These are phyloP conservation scores for Umbelopsis isabellina DNA, from an alignment of 192 early-diverging fungal species.

Conservation along the genomic window DNA sequence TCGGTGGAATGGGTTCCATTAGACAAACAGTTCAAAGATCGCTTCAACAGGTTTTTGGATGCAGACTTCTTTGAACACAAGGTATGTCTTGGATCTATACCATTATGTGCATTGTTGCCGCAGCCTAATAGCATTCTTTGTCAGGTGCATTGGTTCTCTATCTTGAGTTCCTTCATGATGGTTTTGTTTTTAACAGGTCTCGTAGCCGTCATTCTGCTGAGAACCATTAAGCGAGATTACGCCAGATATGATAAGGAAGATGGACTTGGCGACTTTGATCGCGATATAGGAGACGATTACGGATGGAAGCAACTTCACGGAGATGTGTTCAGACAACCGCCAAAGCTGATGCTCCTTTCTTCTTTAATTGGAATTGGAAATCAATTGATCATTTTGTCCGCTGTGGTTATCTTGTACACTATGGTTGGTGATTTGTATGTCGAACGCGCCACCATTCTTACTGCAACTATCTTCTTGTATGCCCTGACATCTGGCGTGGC, in stretches of 20 bases:
- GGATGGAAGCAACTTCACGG: slow-evolving; percentile 91
- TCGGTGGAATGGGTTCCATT: slow-evolving; percentile 67
- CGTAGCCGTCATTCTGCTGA: slow-evolving; percentile 74
- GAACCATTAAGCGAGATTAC: slow-evolving; percentile 74
- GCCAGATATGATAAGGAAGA: slow-evolving; percentile 78
- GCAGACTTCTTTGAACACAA: slow-evolving; percentile 81
- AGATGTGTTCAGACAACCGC: slow-evolving; percentile 81
- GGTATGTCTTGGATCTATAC: slow-evolving; percentile 40
- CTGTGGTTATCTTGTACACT: slow-evolving; percentile 59
- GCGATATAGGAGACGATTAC: slow-evolving; percentile 81
- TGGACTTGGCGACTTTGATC: slow-evolving; percentile 67
- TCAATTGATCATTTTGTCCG: slow-evolving; percentile 52
- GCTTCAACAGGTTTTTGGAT: slow-evolving; percentile 72
- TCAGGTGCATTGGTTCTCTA: slow-evolving; percentile 84
- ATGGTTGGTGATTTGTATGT: slow-evolving; percentile 60
- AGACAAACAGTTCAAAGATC: slow-evolving; percentile 53
- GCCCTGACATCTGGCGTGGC: slow-evolving; percentile 69
- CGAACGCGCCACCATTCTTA: slow-evolving; percentile 77
- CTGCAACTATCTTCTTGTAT: slow-evolving; percentile 79
- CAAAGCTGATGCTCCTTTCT: slow-evolving; percentile 62
- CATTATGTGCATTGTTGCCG: not conserved
- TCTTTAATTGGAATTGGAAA: slow-evolving; percentile 75
- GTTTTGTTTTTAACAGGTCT: slow-evolving; percentile 76
- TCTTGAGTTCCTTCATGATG: slow-evolving; percentile 84
- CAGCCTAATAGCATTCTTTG: not conserved